Evolutionary conservation across 805 yeast species (phyloP), one percentile per base, ranked within the genome.

Genomic region (Nakazawaea wyomingensis): DNA sequence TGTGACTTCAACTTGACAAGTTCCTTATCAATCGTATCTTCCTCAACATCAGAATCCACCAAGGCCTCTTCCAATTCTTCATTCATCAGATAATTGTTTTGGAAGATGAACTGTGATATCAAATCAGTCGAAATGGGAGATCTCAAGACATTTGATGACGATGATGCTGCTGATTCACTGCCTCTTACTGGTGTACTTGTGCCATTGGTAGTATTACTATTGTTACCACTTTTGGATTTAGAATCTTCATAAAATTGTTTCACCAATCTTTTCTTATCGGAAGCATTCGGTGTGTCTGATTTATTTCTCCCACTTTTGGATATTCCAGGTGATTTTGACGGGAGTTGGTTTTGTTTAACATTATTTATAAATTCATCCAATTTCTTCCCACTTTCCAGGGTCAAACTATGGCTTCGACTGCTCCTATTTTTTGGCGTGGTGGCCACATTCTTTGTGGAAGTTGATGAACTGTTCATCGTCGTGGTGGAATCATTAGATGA

Each of bases 201-300:
- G 26, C 37, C 11, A 24, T 24, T 24, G 11, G 37, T 19, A 30
- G 40, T 24, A 24, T 24, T 24, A 11, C 27, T 24, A 24, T 29
- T 29, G 7, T 29, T n/a, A n/a, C 32, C 32, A 29, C 32, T 14
- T 29, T 29, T 29, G 14, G 13, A n/a, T 17, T 20, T 31, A n/a
- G 28, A 14, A 22, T 46, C 49, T 21, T 37, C 34, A 27, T 41
- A 47, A 27, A 47, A 47, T 34, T 47, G 48, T 18, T 43, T 31
- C 7, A 41, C 50, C 44, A 47, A 40, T 27, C 46, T 32, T 31
- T 39, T 32, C 31, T 44, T 44, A 19, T 47, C 48, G 19, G n/a
- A n/a, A 5, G 34, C 43, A 14, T 20, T 29, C n/a, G 21, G 34
- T 10, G 36, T 16, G 16, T 39, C 42, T 9, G 36, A 7, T 22